Evolutionary conservation across 495 filamentous ascomycete species (phyloP), one percentile per base, ranked within the genome.

Genomic region (Beverwykella pulmonaria): DNA sequence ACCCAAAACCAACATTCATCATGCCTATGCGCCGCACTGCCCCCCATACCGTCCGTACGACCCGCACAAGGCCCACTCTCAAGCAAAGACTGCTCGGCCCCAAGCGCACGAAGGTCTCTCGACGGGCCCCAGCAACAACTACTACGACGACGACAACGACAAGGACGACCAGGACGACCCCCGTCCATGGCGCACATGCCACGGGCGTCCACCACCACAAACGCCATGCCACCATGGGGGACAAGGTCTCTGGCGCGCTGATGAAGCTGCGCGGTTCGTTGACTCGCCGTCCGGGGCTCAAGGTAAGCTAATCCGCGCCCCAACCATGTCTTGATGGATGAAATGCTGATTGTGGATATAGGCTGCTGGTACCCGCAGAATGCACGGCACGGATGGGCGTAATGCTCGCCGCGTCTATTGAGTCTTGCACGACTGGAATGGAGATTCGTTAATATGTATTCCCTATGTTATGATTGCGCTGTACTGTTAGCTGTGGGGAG

Each of bases 321-420:
- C 4, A 32, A 29, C 27, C 14, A 55, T 22, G 9, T 47, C 26
- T 27, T 36, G 47, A 34, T 30, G 8, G 22, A 22, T 48, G 12
- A 29, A 46, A 54, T 15, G 52, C 65, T 74, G 50, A 65, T 41
- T 20, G 44, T 39, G 1, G 44, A 14, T n/a, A 8, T 54, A 90
- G 86, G 88, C 87, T 75, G 88, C 88, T 54, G 88, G 88, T 12
- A 89, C 88, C 25, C 79, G 87, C 34, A 77, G 88, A 19, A 90
- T 90, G 87, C 82, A 85, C 67, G 88, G 88, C 15, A 90, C 88
- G 34, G 88, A 90, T 75, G 88, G 88, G 15, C 81, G 85, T 6
- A 81, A 83, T 23, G 22, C 57, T 23, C 57, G 54, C 52, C 49
- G 46, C 9, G 50, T 59, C 30, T 54, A 55, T 29, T 49, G 20